Evolutionary conservation across 441 rosid genomes (phyloP), one percentile per base, ranked within the genome.

Genomic region (Manihot esculenta): DNA sequence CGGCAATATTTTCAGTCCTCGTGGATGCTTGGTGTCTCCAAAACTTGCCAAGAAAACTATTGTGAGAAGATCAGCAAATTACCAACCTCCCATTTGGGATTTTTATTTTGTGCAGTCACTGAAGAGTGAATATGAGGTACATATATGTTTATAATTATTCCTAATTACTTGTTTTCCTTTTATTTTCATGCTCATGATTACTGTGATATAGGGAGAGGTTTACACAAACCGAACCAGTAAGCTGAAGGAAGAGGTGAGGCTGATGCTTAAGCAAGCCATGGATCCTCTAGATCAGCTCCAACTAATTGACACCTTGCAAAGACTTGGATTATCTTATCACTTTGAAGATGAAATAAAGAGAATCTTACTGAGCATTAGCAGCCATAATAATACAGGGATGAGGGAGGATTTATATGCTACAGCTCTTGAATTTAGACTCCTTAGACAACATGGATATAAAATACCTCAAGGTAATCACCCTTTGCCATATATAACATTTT

Each of bases 271-370:
- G 2, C 7, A 58, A 42, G 49, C n/a, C 0, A 10, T 0, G 33
- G 57, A 65, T 64, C 18, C 50, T 56, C 26, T 68, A 1, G 60
- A 74, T 24, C 74, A 62, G 49, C 76, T 76, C 9, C 82, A 79
- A 45, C 66, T 81, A 13, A 48, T 83, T 23, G 83, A 81, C 59
- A 61, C 50, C 42, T 58, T 84, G 57, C 73, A 81, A 55, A 76
- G 83, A 56, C 83, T 84, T 26, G 87, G 85, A 30, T 9, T 81
- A 15, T 73, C 77, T 50, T 75, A 79, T 59, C 82, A 75, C 38
- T 81, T 72, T 49, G 76, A 78, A 41, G 48, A 53, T 17, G 81
- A 81, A 66, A 81, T 79, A 27, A 71, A 35, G 20, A 58, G 33
- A 20, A 60, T 55, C 49, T 64, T 81, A 65, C 64, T 11, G 45